phyloP scores from a whole-genome alignment of 306 rosid species.

The Prosopis cineraria region DNA sequence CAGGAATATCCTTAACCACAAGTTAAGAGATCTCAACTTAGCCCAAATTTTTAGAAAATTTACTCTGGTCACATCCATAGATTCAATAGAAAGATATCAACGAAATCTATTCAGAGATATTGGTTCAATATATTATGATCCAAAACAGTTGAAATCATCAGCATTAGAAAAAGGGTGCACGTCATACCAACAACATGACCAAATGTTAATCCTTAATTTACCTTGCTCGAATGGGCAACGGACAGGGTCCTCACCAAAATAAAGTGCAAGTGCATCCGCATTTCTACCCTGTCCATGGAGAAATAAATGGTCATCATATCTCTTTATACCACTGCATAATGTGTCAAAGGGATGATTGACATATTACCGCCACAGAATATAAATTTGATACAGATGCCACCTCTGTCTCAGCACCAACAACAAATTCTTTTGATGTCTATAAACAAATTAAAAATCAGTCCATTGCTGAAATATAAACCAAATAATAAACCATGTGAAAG shows the following conservation, averaged over 20 bases:
- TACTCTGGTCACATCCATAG: not conserved
- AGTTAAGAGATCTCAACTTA: slow-evolving; percentile 12
- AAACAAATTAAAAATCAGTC: slow-evolving; percentile 26
- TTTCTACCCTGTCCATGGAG: slow-evolving; percentile 80
- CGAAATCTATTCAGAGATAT: slow-evolving; percentile 8
- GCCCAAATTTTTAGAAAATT: slow-evolving; percentile 18
- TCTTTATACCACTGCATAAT: slow-evolving; percentile 25
- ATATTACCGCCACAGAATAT: slow-evolving; percentile 81
- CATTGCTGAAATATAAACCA: slow-evolving; percentile 27
- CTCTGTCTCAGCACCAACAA: slow-evolving; percentile 73
- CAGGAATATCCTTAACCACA: not conserved
- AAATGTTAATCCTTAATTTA: slow-evolving; percentile 41
- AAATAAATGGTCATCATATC: slow-evolving; percentile 34
- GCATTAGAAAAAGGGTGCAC: slow-evolving; percentile 19
- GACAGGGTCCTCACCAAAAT: slow-evolving; percentile 94
- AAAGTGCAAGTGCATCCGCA: slow-evolving; percentile 86
- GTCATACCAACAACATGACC: not conserved
- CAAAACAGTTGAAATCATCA: slow-evolving; percentile 10
- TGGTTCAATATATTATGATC: not conserved
- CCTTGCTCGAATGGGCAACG: slow-evolving; percentile 96
- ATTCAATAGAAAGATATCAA: slow-evolving; percentile 14
- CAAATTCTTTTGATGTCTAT: slow-evolving; percentile 82
- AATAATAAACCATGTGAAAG: not conserved
- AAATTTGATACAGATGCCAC: slow-evolving; percentile 75
- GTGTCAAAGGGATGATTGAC: slow-evolving; percentile 28